These are phyloP conservation scores for Pelargonium hybrid DNA, from an alignment of 441 rosid species.

Conservation along the genomic window DNA sequence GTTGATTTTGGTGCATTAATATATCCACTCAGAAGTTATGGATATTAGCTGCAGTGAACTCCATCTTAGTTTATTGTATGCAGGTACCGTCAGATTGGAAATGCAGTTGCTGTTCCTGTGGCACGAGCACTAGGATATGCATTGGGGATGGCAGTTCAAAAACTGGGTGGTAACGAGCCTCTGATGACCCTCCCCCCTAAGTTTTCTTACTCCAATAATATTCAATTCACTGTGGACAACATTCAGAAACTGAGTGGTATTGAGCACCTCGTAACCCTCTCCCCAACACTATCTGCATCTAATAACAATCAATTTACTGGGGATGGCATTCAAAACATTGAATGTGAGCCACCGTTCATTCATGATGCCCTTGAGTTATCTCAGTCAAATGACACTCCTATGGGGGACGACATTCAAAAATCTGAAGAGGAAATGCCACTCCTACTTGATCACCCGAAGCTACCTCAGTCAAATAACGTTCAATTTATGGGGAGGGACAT, in stretches of 20 bases:
- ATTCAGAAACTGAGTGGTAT: neutral
- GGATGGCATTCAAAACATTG: neutral
- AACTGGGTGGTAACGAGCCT: slow-evolving; percentile 34
- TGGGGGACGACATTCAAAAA: neutral
- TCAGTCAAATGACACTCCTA: neutral
- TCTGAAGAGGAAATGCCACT: neutral
- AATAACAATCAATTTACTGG: neutral
- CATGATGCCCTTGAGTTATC: neutral
- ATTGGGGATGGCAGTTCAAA: slow-evolving; percentile 53
- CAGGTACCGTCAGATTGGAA: slow-evolving; percentile 86
- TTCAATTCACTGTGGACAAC: neutral
- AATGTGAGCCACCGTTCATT: neutral
- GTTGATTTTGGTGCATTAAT: neutral
- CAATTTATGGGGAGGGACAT: too few species aligned
- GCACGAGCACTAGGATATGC: slow-evolving; percentile 75
- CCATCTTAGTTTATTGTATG: neutral
- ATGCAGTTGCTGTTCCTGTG: slow-evolving; percentile 80
- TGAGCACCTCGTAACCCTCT: neutral
- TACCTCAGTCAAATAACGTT: too few species aligned
- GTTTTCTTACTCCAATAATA: slow-evolving; percentile 22
- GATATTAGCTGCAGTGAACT: neutral
- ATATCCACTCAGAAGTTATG: neutral
- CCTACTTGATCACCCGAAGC: neutral
- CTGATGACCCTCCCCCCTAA: slow-evolving; percentile 56
- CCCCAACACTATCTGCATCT: neutral